phyloP scores from a whole-genome alignment of 805 yeast species.

The Kluyveromyces aestuarii region DNA sequence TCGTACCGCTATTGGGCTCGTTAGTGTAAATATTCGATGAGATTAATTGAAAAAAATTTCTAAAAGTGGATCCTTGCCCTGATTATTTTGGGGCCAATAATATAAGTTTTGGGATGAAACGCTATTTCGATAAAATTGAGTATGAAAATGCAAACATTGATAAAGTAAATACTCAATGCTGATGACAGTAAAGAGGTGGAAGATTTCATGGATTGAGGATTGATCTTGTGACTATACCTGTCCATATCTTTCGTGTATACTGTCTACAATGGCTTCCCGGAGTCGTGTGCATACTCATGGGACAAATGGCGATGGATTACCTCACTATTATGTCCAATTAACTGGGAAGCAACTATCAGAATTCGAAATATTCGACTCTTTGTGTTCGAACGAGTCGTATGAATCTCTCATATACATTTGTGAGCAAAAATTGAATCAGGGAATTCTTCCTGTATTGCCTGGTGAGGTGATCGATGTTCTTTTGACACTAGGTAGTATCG shows the following conservation, averaged over 20 bases:
- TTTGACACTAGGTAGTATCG: slow-evolving; percentile 31
- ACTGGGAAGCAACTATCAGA: slow-evolving; percentile 11
- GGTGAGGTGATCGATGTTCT: slow-evolving; percentile 27
- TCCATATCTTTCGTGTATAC: too few relatives aligned
- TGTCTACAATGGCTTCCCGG: not conserved
- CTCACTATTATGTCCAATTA: slow-evolving; percentile 23
- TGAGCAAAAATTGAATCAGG: slow-evolving; percentile 19
- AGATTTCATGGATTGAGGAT: not conserved
- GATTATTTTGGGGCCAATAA: not conserved
- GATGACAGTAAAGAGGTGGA: not conserved
- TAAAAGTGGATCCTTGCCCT: not conserved
- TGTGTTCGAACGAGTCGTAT: slow-evolving; percentile 27
- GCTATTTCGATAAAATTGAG: too few relatives aligned
- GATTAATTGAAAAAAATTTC: not conserved
- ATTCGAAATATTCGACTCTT: slow-evolving; percentile 24
- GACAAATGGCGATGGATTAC: not conserved
- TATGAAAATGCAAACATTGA: not conserved
- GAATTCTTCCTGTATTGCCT: slow-evolving; percentile 23
- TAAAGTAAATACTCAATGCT: not conserved
- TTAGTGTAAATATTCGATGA: not conserved
- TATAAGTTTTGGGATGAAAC: not conserved
- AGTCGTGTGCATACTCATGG: not conserved
- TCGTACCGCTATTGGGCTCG: too few relatives aligned
- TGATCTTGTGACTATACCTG: too few relatives aligned
- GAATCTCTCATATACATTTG: slow-evolving; percentile 30